Base-by-base conservation (phyloP, 257 asterid species). In the Salvia miltiorrhiza region DNA sequence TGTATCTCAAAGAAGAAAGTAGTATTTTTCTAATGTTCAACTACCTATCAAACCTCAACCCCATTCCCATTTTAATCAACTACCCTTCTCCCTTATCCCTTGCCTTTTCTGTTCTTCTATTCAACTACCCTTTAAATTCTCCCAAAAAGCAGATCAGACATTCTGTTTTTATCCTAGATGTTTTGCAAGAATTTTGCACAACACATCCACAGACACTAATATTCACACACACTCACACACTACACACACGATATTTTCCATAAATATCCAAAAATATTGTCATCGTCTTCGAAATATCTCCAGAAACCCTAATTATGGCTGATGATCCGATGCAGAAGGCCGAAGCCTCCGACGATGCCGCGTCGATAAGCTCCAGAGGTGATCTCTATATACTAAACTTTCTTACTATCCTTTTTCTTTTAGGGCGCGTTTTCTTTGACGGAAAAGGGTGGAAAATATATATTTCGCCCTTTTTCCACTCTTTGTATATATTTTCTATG, bases 41-140 rank as follows among this genome's bases (percentile, higher is more conserved):
- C 83, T 81, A 81, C 86, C 81, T 70, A 76, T 71, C 76, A 54
- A 74, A 69, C 40, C 52, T 14, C 26, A 55, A 13, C 37, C 45
- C 54, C 69, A 44, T 40, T 41, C 21, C 74, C 69, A 52, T 55
- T 65, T 67, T 72, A 16, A 73, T 70, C 86, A 78, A 76, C 86
- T 78, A 78, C 83, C 83, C 79, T 81, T 81, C 86, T 69, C 40
- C 70, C 9, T 45, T 40, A 9, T 45, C 49, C 4, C n/a, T n/a
- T 19, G 48, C 48, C 61, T 26, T 35, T 6, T 35, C 30, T 26
- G 1, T 69, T 75, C 59, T 30, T 55, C 72, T 49, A 56, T 75
- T 78, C 86, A 81, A 68, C 86, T 81, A 81, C 86, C 85, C 79
- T 35, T 73, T 69, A 45, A 60, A 54, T 47, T 39, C 49, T 45